Conservation (phyloP, 1,284 basidiomycete species). For the Pyrrhoderma lamaoense region DNA sequence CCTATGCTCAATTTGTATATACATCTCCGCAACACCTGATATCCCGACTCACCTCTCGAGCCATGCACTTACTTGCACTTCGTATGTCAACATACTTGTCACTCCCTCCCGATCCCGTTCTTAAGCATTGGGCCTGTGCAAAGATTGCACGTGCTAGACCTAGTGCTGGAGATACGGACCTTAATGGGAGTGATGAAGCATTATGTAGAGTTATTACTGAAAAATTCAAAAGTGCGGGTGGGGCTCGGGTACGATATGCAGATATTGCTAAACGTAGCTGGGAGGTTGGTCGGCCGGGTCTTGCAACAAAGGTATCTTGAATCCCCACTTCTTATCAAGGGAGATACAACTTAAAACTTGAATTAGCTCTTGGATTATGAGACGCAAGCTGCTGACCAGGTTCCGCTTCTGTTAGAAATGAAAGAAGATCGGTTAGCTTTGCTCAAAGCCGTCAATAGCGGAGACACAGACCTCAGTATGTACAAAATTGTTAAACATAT, state of each 20-base stretch:
- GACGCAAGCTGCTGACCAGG: constrained; percentile 84
- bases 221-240: constrained; percentile 73
- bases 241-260: constrained; percentile 74
- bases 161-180: constrained; percentile 42
- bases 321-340: neutral
- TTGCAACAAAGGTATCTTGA: constrained; percentile 77
- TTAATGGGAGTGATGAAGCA: constrained; percentile 60
- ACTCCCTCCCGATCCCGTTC: constrained; percentile 78
- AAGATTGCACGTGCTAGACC: constrained; percentile 76
- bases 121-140: constrained; percentile 94
- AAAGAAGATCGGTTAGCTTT: constrained; percentile 88
- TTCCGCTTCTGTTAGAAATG: constrained; percentile 89
- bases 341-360: neutral
- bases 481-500: constrained; percentile 54
- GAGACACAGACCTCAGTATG: constrained; percentile 90
- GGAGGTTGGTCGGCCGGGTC: constrained; percentile 77
- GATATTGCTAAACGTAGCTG: constrained; percentile 93
- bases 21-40: constrained; percentile 75
- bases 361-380: constrained; percentile 87
- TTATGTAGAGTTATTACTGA: constrained; percentile 79
- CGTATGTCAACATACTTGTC: constrained; percentile 84
- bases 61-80: constrained; percentile 86
- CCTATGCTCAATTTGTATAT: constrained; percentile 78
- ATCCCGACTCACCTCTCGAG: constrained; percentile 77
- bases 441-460: constrained; percentile 87